Percentiles rank a stretch among this genome's conserved stretches.
phyloP scores from a whole-genome alignment of 805 yeast species.

The Tetrapisispora fleetii region DNA sequence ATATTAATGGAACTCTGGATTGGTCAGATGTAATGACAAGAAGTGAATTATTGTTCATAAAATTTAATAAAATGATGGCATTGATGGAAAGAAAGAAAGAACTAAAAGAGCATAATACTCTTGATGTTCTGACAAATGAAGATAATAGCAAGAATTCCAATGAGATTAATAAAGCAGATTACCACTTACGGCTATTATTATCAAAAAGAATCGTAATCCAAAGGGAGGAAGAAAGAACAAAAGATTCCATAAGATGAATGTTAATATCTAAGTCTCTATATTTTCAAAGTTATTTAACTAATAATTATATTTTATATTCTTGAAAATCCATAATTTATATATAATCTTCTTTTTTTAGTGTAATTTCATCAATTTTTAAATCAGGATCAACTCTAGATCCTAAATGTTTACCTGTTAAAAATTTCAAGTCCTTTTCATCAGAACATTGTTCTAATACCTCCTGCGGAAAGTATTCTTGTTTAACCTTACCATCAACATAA shows the following conservation, averaged over 20 bases:
- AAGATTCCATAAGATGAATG: constrained; percentile 18
- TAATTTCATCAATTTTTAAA: constrained; percentile 9
- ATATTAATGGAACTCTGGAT: constrained; percentile 66
- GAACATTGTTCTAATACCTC: constrained; percentile 31
- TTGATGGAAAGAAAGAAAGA: constrained; percentile 53
- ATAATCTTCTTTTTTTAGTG: background rate
- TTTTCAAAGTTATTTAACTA: background rate
- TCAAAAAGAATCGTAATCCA: constrained; percentile 54
- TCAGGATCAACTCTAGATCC: constrained; percentile 42
- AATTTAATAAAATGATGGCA: constrained; percentile 71
- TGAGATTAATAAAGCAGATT: constrained; percentile 16
- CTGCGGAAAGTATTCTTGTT: constrained; percentile 68
- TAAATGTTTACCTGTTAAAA: constrained; percentile 45
- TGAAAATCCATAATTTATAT: background rate
- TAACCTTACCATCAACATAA: constrained; percentile 58
- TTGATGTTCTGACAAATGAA: background rate
- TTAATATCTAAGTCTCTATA: background rate
- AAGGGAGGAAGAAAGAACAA: constrained; percentile 36
- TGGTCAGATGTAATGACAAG: constrained; percentile 71
- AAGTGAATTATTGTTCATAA: constrained; percentile 71
- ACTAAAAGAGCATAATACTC: background rate
- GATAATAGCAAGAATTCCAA: constrained; percentile 45
- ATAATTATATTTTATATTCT: background rate
- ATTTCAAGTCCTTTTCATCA: constrained; percentile 31
- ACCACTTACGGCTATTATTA: constrained; percentile 46